These are phyloP conservation scores for Peltaster fructicola DNA, from an alignment of 2,329 filamentous ascomycete species.

Conservation along the genomic window DNA sequence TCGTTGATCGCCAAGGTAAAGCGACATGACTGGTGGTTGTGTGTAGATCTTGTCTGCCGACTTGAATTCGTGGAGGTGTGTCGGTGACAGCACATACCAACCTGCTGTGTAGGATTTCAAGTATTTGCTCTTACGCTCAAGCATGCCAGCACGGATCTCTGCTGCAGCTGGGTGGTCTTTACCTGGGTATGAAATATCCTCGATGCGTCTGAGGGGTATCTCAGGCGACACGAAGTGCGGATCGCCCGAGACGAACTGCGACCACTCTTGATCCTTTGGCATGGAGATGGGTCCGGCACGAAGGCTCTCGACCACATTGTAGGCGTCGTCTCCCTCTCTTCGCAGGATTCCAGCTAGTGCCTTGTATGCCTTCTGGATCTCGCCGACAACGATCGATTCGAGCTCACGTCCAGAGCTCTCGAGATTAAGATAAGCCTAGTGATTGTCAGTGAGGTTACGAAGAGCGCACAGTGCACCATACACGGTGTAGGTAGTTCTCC, in stretches of 20 bases:
- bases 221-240: conserved; percentile 76
- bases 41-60: conserved; percentile 74
- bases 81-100: conserved; percentile 93
- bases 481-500: conserved; percentile 89
- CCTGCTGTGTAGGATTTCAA: conserved; percentile 92
- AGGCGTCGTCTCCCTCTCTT: conserved; percentile 70
- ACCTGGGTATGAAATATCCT: conserved; percentile 82
- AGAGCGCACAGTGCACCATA: conserved; percentile 19
- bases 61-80: conserved; percentile 96
- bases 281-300: conserved; percentile 76
- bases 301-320: conserved; percentile 61
- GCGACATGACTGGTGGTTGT: conserved; percentile 85
- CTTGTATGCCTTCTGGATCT: conserved; percentile 96
- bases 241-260: conserved; percentile 59
- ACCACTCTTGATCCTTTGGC: conserved; percentile 88
- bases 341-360: conserved; percentile 82
- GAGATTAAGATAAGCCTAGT: conserved; percentile 77
- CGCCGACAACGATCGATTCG: conserved; percentile 88
- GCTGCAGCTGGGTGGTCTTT: conserved; percentile 66
- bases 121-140: conserved; percentile 98
- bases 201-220: conserved; percentile 56
- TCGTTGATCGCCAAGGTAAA: conserved; percentile 89
- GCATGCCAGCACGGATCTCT: conserved; percentile 74
- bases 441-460: conserved; percentile 6
- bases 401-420: conserved; percentile 88